Percentiles rank a stretch among this genome's conserved stretches.
Conservation (phyloP, 1,139 yeast species). For the Wickerhamiella infanticola region DNA sequence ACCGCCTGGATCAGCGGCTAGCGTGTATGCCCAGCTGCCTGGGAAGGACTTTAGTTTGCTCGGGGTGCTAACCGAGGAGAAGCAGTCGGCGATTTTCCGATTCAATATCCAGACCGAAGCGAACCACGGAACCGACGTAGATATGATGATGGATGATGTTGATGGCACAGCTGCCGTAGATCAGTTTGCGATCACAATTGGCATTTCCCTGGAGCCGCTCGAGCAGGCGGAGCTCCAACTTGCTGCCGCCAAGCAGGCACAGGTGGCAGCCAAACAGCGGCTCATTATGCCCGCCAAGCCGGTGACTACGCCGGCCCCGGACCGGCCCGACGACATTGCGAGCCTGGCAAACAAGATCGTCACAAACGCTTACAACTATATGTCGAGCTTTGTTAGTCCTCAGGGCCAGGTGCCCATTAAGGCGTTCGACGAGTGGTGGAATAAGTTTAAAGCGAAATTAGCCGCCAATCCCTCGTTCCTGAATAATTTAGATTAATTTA, state of each 20-base stretch:
- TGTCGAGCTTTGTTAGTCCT: slow-evolving; percentile 68
- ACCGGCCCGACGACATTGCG: slow-evolving; percentile 25
- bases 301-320: slow-evolving; percentile 12
- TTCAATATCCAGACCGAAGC: slow-evolving; percentile 34
- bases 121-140: slow-evolving; percentile 20
- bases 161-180: slow-evolving; percentile 12
- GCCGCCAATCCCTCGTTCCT: slow-evolving; percentile 71
- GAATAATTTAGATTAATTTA: slow-evolving; percentile 28
- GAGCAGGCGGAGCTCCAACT: slow-evolving; percentile 41
- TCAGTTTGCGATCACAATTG: slow-evolving; percentile 40
- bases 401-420: slow-evolving; percentile 75
- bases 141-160: slow-evolving; percentile 24
- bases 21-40: slow-evolving; percentile 80
- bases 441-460: slow-evolving; percentile 60
- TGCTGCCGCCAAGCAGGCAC: slow-evolving; percentile 24
- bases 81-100: slow-evolving; percentile 86
- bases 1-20: slow-evolving; percentile 61
- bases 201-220: slow-evolving; percentile 76
- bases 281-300: slow-evolving; percentile 8
- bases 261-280: slow-evolving; percentile 15
- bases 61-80: slow-evolving; percentile 52
- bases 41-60: slow-evolving; percentile 58
- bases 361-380: slow-evolving; percentile 76
- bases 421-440: slow-evolving; percentile 94
- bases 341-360: slow-evolving; percentile 72